Percentiles rank a stretch among this genome's conserved stretches.
Evolutionary conservation across 495 filamentous ascomycete genomes (phyloP).

Genomic region (Acidiella bohemica): DNA sequence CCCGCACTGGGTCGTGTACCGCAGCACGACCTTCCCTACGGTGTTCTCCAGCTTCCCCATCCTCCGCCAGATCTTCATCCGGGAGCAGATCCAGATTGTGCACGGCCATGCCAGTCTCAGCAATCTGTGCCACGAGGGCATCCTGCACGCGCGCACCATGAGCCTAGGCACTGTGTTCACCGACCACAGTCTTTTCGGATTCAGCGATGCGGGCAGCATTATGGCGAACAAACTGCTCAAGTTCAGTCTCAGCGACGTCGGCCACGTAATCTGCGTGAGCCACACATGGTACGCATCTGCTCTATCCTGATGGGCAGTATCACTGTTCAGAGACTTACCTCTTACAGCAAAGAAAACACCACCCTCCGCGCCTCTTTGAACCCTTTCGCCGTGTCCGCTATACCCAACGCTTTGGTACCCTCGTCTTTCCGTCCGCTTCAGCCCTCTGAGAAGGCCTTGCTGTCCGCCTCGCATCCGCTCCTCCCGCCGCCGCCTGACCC

Average conservation of each 20-base stretch:
- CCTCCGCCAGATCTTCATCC: conserved; percentile 86
- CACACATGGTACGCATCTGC: conserved; percentile 65
- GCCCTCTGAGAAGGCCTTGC: conserved; percentile 3
- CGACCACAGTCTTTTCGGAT: conserved; percentile 95
- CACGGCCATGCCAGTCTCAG: conserved; percentile 90
- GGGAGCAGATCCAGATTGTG: conserved; percentile 90
- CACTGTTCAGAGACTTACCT: not conserved
- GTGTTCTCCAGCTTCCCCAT: conserved; percentile 98
- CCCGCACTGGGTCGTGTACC: conserved; percentile 89
- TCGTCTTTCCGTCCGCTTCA: conserved; percentile 75
- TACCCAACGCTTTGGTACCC: conserved; percentile 92
- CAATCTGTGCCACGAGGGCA: conserved; percentile 85
- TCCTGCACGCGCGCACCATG: conserved; percentile 93
- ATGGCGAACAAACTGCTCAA: conserved; percentile 94
- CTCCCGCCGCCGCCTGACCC: conserved; percentile 31
- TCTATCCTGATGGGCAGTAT: not conserved
- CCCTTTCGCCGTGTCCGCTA: conserved; percentile 91
- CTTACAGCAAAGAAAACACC: conserved; percentile 83
- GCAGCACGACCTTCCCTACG: conserved; percentile 87
- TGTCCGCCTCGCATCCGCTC: conserved; percentile 1
- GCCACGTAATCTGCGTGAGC: conserved; percentile 95
- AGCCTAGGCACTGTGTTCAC: conserved; percentile 90
- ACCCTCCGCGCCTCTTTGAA: conserved; percentile 89
- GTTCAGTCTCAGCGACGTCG: conserved; percentile 89
- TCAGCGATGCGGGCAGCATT: conserved; percentile 91